These are phyloP conservation scores for Epichloe bromicola DNA, from an alignment of 2,329 filamentous ascomycete genomes.

Conservation along the genomic window DNA sequence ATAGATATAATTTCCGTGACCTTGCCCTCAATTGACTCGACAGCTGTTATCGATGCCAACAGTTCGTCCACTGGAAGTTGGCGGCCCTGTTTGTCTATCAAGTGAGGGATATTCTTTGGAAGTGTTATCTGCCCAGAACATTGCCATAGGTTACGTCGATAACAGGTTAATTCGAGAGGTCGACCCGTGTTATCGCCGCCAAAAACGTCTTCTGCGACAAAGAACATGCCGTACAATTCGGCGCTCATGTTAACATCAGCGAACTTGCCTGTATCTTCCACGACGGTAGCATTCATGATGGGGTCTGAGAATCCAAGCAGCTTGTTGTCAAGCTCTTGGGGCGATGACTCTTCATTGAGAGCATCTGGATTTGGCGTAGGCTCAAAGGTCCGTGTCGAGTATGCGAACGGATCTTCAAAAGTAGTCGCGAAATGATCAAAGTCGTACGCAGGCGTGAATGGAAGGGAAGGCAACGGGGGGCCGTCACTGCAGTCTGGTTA, in stretches of 20 bases:
- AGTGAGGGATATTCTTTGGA: slow-evolving; percentile 56
- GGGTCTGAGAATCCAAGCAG: slow-evolving; percentile 62
- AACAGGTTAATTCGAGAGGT: slow-evolving; percentile 80
- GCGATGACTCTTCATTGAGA: slow-evolving; percentile 33
- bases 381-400: slow-evolving; percentile 37
- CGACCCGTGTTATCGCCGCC: slow-evolving; percentile 41
- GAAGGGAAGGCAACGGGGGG: slow-evolving; percentile 23
- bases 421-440: slow-evolving; percentile 47
- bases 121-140: slow-evolving; percentile 79
- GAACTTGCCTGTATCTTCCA: slow-evolving; percentile 53
- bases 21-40: slow-evolving; percentile 88
- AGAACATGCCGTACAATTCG: slow-evolving; percentile 81
- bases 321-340: slow-evolving; percentile 51
- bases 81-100: slow-evolving; percentile 61
- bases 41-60: slow-evolving; percentile 69
- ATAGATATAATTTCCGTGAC: slow-evolving; percentile 90
- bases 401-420: slow-evolving; percentile 54
- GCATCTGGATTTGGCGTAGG: slow-evolving; percentile 29
- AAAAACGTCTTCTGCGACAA: slow-evolving; percentile 72
- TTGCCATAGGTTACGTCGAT: slow-evolving; percentile 88
- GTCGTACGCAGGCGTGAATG: slow-evolving; percentile 48
- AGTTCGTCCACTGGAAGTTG: slow-evolving; percentile 66
- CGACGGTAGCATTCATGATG: slow-evolving; percentile 43
- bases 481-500: slow-evolving; percentile 16
- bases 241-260: slow-evolving; percentile 55